Conservation (phyloP, 768 basidiomycete genomes). For the Rubroboletus satanas region DNA sequence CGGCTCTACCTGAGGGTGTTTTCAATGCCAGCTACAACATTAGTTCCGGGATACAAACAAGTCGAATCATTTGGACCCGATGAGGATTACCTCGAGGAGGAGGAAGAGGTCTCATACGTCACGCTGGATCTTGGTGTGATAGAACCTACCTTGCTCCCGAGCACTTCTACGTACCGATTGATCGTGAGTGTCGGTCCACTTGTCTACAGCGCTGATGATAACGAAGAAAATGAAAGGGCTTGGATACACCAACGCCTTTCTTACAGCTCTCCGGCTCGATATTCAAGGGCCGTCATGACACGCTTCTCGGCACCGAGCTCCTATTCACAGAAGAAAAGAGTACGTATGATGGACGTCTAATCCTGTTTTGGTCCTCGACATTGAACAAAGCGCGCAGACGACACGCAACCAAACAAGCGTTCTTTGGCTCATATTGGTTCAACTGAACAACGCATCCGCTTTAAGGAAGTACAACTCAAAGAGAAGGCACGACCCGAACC, state of each 20-base stretch:
- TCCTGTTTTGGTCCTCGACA: background rate
- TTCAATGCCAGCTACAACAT: conserved; percentile 19
- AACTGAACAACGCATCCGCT: conserved; percentile 66
- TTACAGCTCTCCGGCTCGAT: conserved; percentile 74
- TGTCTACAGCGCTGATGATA: background rate
- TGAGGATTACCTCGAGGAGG: conserved; percentile 56
- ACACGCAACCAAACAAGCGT: conserved; percentile 46
- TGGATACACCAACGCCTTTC: conserved; percentile 75
- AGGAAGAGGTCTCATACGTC: conserved; percentile 58
- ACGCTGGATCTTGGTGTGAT: conserved; percentile 70
- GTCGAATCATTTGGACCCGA: conserved; percentile 68
- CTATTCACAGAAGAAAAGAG: conserved; percentile 70
- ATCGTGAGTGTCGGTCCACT: conserved; percentile 47
- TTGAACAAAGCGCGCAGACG: conserved; percentile 31
- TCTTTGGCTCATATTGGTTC: conserved; percentile 54
- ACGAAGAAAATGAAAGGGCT: conserved; percentile 43
- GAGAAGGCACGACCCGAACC: conserved; percentile 33
- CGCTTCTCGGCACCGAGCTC: conserved; percentile 70
- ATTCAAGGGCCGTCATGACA: conserved; percentile 64
- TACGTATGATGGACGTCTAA: conserved; percentile 18
- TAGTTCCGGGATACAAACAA: conserved; percentile 61
- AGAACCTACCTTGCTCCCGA: conserved; percentile 74
- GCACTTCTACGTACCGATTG: conserved; percentile 63
- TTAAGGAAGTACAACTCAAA: conserved; percentile 63
- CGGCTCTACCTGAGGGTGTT: background rate